Evolutionary conservation across 1,139 yeast species (phyloP).

Genomic region (Scheffersomyces cryptocercus): DNA sequence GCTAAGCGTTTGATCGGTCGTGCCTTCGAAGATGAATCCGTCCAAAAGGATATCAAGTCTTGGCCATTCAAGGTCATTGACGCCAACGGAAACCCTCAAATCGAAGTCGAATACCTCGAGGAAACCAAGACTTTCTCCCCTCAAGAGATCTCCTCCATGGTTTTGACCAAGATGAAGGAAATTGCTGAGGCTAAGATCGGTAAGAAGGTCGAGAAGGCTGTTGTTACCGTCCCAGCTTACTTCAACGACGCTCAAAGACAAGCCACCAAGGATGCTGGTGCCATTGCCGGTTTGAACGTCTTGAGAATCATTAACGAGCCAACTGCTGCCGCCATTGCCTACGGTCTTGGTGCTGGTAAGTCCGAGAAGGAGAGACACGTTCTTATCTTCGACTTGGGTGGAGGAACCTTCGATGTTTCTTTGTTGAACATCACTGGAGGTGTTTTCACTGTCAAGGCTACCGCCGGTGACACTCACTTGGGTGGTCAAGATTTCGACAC

Average conservation of each 20-base stretch:
- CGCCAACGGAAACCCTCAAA: constrained; percentile 82
- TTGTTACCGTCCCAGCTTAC: constrained; percentile 95
- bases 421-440: constrained; percentile 97
- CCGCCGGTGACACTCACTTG: constrained; percentile 99
- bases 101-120: constrained; percentile 91
- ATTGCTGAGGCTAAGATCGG: constrained; percentile 96
- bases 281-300: constrained; percentile 95
- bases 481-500: constrained; percentile 99
- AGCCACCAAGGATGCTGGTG: constrained; percentile 98
- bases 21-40: constrained; percentile 85
- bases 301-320: constrained; percentile 97
- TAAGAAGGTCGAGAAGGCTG: constrained; percentile 92
- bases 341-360: constrained; percentile 97
- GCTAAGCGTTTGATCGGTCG: constrained; percentile 98
- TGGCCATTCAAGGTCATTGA: constrained; percentile 96
- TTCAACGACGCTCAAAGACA: constrained; percentile 98
- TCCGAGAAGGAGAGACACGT: constrained; percentile 86
- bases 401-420: constrained; percentile 99
- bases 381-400: constrained; percentile 94
- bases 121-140: constrained; percentile 95
- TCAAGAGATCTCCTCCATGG: constrained; percentile 97
- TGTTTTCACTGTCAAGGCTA: constrained; percentile 98
- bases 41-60: constrained; percentile 93
- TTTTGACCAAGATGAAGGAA: constrained; percentile 96
- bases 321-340: constrained; percentile 97